These are phyloP conservation scores for Tricholomella constricta DNA, from an alignment of 768 basidiomycete species.

Conservation along the genomic window DNA sequence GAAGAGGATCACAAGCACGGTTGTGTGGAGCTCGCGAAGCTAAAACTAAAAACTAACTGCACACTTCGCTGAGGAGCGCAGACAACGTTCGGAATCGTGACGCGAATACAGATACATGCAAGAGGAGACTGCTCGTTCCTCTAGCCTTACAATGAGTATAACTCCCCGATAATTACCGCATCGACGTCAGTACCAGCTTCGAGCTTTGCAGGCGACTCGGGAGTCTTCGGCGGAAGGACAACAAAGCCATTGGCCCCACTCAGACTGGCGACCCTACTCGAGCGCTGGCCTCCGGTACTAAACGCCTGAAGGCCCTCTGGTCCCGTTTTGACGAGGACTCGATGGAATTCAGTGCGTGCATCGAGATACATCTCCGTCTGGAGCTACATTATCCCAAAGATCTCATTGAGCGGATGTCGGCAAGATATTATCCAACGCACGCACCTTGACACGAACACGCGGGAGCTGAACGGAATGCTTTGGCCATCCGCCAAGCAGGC, in stretches of 20 bases:
- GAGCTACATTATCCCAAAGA: conserved; percentile 39
- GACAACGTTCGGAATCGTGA: too few relatives aligned
- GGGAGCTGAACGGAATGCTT: conserved; percentile 55
- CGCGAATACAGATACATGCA: too few relatives aligned
- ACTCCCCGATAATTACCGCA: conserved; percentile 71
- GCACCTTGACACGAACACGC: conserved; percentile 64
- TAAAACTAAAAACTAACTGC: too few relatives aligned
- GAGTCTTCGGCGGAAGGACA: conserved; percentile 53
- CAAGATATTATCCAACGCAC: conserved; percentile 17
- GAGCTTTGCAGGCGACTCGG: conserved; percentile 35
- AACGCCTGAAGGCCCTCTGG: conserved; percentile 57
- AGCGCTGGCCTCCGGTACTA: conserved; percentile 87
- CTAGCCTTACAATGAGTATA: neutral
- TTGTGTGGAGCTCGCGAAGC: too few relatives aligned
- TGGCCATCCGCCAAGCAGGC: conserved; percentile 72
- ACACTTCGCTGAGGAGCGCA: too few relatives aligned
- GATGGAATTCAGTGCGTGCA: conserved; percentile 80
- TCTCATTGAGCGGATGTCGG: neutral
- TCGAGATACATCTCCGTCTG: conserved; percentile 68
- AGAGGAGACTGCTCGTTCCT: too few relatives aligned
- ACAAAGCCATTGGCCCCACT: conserved; percentile 81
- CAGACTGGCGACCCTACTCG: conserved; percentile 79
- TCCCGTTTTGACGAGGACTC: conserved; percentile 60
- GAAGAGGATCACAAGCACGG: too few relatives aligned
- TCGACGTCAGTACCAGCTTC: conserved; percentile 57